These are phyloP conservation scores for Neoascochyta sp. DNA, from an alignment of 2,329 filamentous ascomycete genomes.

Conservation along the genomic window DNA sequence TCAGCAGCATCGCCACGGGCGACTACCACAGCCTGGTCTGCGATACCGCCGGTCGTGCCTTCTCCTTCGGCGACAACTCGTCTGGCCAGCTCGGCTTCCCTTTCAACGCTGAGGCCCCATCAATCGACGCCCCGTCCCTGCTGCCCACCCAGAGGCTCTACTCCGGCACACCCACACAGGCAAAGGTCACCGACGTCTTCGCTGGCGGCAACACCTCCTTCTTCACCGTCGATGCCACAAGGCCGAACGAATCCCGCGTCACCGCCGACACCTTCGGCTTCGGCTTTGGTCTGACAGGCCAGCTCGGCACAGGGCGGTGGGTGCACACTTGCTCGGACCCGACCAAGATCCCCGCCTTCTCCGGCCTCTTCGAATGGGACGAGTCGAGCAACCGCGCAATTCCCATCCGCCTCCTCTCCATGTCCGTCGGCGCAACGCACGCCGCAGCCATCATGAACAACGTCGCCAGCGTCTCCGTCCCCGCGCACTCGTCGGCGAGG, in stretches of 20 bases:
- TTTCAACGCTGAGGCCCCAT: slow-evolving; percentile 58
- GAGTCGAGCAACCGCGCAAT: slow-evolving; percentile 64
- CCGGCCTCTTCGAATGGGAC: slow-evolving; percentile 81
- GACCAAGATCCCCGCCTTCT: slow-evolving; percentile 77
- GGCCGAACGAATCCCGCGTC: slow-evolving; percentile 55
- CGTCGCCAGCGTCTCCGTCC: slow-evolving; percentile 62
- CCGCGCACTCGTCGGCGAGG: slow-evolving; percentile 35
- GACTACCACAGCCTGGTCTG: slow-evolving; percentile 81
- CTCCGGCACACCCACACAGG: slow-evolving; percentile 57
- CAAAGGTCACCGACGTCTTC: slow-evolving; percentile 71
- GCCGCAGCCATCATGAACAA: slow-evolving; percentile 81
- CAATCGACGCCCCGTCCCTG: slow-evolving; percentile 65
- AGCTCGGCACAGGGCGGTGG: slow-evolving; percentile 82
- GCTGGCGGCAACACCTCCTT: slow-evolving; percentile 86
- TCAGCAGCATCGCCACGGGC: slow-evolving; percentile 73
- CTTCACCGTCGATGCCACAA: slow-evolving; percentile 75
- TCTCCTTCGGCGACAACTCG: slow-evolving; percentile 87
- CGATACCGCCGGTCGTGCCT: slow-evolving; percentile 72
- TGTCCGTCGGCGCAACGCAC: slow-evolving; percentile 78
- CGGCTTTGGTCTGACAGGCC: slow-evolving; percentile 79
- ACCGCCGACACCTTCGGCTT: slow-evolving; percentile 82
- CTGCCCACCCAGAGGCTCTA: slow-evolving; percentile 73
- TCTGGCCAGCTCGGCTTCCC: slow-evolving; percentile 88
- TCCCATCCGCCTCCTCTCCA: slow-evolving; percentile 71
- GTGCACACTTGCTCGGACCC: slow-evolving; percentile 77